phyloP scores from a whole-genome alignment of 2,329 filamentous ascomycete species.

The Xylariaceae sp. region DNA sequence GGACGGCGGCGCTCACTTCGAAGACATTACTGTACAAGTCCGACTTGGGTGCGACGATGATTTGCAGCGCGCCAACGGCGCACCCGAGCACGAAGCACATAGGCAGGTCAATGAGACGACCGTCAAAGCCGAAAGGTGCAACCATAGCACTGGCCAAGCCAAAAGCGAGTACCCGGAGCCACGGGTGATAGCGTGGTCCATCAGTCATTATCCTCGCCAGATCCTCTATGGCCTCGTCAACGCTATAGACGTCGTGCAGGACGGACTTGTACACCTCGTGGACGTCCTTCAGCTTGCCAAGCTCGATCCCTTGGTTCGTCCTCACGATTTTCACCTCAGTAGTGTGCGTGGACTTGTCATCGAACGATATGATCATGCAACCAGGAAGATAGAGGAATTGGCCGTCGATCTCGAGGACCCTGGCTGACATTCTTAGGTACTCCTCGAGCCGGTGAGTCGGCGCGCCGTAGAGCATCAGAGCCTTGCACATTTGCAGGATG shows the following conservation, averaged over 20 bases:
- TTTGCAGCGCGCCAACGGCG: slow-evolving; percentile 46
- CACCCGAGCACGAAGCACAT: slow-evolving; percentile 22
- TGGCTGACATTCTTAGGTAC: slow-evolving; percentile 83
- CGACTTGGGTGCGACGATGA: slow-evolving; percentile 66
- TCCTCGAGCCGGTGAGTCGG: slow-evolving; percentile 88
- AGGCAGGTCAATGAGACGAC: slow-evolving; percentile 21
- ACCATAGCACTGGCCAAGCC: slow-evolving; percentile 22
- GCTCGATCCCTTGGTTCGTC: slow-evolving; percentile 60
- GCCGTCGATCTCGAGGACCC: slow-evolving; percentile 81
- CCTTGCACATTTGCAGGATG: slow-evolving; percentile 74
- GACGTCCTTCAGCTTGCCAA: slow-evolving; percentile 65
- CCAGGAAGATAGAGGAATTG: slow-evolving; percentile 87
- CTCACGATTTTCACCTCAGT: slow-evolving; percentile 60
- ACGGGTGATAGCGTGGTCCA: slow-evolving; percentile 21
- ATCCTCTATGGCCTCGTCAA: slow-evolving; percentile 21
- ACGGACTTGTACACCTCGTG: slow-evolving; percentile 77
- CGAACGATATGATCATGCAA: slow-evolving; percentile 92
- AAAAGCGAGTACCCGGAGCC: slow-evolving; percentile 22
- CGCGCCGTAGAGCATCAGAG: slow-evolving; percentile 83
- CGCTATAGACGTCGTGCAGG: slow-evolving; percentile 55
- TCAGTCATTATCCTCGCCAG: slow-evolving; percentile 17
- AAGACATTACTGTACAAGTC: slow-evolving; percentile 56
- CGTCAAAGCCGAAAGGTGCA: slow-evolving; percentile 23
- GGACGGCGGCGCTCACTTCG: slow-evolving; percentile 48
- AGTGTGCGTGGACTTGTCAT: slow-evolving; percentile 58